Evolutionary conservation across 2,329 filamentous ascomycete genomes (phyloP), one percentile per base, ranked within the genome.

Genomic region (Cryphonectria radicalis): DNA sequence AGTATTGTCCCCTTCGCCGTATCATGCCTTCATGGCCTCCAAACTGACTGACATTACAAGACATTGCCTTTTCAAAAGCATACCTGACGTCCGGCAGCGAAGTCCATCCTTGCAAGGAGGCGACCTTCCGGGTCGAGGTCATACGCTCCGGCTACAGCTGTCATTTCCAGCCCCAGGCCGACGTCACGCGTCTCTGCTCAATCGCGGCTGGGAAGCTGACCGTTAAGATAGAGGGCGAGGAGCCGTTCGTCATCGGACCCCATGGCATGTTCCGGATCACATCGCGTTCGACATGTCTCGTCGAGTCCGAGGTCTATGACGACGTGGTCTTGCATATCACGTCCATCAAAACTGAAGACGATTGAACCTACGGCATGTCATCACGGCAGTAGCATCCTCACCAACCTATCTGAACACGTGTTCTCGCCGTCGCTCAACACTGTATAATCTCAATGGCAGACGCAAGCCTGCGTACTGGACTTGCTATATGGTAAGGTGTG

Each of bases 31-130:
- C 25, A 19, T 32, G 10, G 13, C 4, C 10, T 19, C 37, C 22
- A 28, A 19, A 19, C 46, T 67, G 65, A 50, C 69, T 60, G 46
- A 63, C 32, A 2, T 28, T 32, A 28, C 1, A 66, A 80, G 79
- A 77, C 62, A 72, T 79, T 19, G 78, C 78, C n/a, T 79, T 77
- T 64, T 80, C 78, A 37, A 79, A 78, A 19, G 72, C 77, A 7
- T 80, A 74, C 70, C 75, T 81, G 8, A 74, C 74, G 7, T 72
- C 74, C 3, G 64, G 71, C 11, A 67, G 74, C 6, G 73, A 69
- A 14, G 72, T 78, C 5, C 73, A 68, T 8, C 74, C 79, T 19
- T 74, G 73, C 68, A 72, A 77, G 35, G 76, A 77, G 66, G 73
- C 80, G 6, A 64, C 73, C 1, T 76, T 77, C 71, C 76, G 75